A percentile compares a stretch with the other conserved stretches of the same genome.
Evolutionary conservation across 2,329 filamentous ascomycete species (phyloP).

Genomic region (Exophiala alcalophila): DNA sequence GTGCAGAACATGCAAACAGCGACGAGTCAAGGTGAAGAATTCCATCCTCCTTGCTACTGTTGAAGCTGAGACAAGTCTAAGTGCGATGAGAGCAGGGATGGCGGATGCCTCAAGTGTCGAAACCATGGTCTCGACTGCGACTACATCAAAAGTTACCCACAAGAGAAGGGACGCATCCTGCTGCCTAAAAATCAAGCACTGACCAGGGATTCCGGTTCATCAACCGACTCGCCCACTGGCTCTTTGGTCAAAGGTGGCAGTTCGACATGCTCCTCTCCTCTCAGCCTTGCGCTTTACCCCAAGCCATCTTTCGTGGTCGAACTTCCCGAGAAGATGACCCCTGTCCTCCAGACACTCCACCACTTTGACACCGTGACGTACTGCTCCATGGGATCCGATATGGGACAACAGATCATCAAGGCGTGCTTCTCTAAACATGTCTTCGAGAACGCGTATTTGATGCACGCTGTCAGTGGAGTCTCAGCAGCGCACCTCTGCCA

Average conservation of each 20-base stretch:
- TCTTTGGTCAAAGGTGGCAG: neutral
- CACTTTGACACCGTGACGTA: constrained; percentile 20
- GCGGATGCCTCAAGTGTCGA: constrained; percentile 20
- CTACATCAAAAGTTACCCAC: constrained; percentile 3
- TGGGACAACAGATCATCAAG: constrained; percentile 16
- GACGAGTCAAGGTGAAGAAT: constrained; percentile 17
- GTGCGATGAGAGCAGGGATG: constrained; percentile 19
- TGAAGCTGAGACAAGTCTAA: neutral
- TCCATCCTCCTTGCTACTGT: neutral
- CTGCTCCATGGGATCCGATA: constrained; percentile 15
- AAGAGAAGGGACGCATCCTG: neutral
- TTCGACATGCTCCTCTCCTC: neutral
- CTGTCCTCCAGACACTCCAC: constrained; percentile 15
- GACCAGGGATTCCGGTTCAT: neutral
- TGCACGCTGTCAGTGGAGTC: constrained; percentile 39
- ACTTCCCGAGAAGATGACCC: constrained; percentile 12
- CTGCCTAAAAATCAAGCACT: constrained; percentile 2
- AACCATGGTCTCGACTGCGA: constrained; percentile 19
- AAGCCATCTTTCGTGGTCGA: neutral
- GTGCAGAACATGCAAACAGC: constrained; percentile 19
- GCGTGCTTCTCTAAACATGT: constrained; percentile 2
- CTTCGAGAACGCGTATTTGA: constrained; percentile 37
- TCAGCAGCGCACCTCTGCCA: constrained; percentile 36
- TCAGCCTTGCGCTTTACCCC: neutral
- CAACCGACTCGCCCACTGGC: neutral